Evolutionary conservation across 257 asterid genomes (phyloP).

Genomic region (Salvia miltiorrhiza): DNA sequence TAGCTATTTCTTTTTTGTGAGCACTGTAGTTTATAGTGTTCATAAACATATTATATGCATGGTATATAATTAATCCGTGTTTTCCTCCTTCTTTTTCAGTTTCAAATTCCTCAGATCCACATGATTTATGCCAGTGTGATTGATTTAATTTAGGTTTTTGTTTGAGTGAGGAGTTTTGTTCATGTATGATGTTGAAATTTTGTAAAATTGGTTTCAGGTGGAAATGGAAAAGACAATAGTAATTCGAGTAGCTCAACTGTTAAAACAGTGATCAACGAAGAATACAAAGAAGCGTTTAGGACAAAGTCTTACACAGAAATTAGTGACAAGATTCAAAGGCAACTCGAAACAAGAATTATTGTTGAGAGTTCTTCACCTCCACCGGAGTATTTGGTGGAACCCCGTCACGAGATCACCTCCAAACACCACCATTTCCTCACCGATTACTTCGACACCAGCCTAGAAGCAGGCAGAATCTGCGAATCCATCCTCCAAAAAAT

Average conservation of each 20-base stretch:
- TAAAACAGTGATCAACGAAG: slow-evolving; percentile 46
- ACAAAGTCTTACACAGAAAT: slow-evolving; percentile 71
- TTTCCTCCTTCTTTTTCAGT: background rate
- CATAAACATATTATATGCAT: background rate
- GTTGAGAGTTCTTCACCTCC: background rate
- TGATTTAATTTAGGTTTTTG: too few species aligned
- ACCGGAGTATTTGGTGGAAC: slow-evolving; percentile 32
- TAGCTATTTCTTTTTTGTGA: background rate
- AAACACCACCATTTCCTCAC: slow-evolving; percentile 35
- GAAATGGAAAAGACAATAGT: slow-evolving; percentile 19
- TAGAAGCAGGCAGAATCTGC: slow-evolving; percentile 53
- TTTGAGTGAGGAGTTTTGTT: too few species aligned
- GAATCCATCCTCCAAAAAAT: slow-evolving; percentile 46
- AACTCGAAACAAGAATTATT: slow-evolving; percentile 32
- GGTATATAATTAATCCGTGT: background rate
- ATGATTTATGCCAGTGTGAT: background rate
- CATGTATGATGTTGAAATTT: too few species aligned
- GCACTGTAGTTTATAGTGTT: background rate
- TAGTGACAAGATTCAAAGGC: slow-evolving; percentile 39
- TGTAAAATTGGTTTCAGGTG: slow-evolving; percentile 30
- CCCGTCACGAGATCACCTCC: slow-evolving; percentile 35
- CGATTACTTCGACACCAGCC: slow-evolving; percentile 46
- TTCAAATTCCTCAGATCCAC: background rate
- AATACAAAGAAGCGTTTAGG: slow-evolving; percentile 61
- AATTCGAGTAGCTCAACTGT: slow-evolving; percentile 26